Evolutionary conservation across 2,329 filamentous ascomycete species (phyloP), one percentile per base, ranked within the genome.

Genomic region (Coniochaeta sp.): DNA sequence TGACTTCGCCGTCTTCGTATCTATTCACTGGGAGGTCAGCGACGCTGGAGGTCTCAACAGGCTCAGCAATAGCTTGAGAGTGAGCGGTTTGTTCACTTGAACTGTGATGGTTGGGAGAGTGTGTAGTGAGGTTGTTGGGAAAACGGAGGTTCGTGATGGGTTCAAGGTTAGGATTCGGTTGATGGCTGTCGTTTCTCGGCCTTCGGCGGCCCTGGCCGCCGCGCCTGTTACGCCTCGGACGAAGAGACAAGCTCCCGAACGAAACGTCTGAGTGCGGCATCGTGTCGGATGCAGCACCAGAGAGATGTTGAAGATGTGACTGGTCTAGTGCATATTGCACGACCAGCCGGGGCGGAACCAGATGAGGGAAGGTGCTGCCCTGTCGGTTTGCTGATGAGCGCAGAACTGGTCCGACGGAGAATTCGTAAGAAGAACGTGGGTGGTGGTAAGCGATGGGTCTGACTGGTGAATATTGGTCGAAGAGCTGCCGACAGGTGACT

Each of bases 1-100:
- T 81, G 59, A 86, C 83, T 72, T 86, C 83, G 52, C 83, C 83
- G 64, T 86, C 83, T 64, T 86, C 82, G 66, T 83, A 86, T 69
- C 82, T 85, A 61, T 32, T 56, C n/a, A 3, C 6, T 12, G 19
- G 19, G 30, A 8, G 30, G 54, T 56, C n/a, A 56, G 54, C 54
- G 22, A 56, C 54, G 6, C 5, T 3, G 2, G n/a, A 6, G 24
- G 38, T 26, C 30, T 56, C 34, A 8, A 17, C 54, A 12, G 7
- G 30, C n/a, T 34, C 17, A 26, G 16, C 36, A 6, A 3, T 22
- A 14, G 17, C 6, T 22, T 14, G 5, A 24, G 54, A 12, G 26
- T 12, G 28, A 16, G 54, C 54, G 38, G 2, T n/a, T 34, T 19
- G 54, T 56, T 38, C 54, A 56, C 54, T 56, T 56, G 54, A 56